Conservation (phyloP, 2,329 filamentous ascomycete genomes). For the Aphanocladium album region DNA sequence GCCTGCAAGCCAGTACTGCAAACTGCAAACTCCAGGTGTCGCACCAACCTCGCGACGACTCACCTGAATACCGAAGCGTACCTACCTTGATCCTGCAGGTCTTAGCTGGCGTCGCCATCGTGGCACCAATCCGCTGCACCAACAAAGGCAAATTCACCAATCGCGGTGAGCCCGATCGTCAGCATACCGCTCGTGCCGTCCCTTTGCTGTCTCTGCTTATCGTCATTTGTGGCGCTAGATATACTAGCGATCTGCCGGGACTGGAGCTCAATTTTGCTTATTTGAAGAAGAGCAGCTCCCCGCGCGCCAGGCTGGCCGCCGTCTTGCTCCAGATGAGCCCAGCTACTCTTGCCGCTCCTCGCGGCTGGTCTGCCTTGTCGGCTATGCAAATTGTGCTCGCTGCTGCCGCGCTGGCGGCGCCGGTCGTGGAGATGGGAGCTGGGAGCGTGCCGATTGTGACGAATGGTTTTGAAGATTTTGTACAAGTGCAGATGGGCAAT, state of each 20-base stretch:
- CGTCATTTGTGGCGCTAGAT: background rate
- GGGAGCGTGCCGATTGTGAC: slow-evolving; percentile 12
- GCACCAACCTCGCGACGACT: no score
- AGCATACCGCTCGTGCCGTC: background rate
- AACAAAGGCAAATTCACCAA: background rate
- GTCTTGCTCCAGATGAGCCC: background rate
- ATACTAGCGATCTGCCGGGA: background rate
- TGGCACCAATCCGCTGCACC: background rate
- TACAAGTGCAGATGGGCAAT: slow-evolving; percentile 26
- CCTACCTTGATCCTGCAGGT: background rate
- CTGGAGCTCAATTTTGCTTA: background rate
- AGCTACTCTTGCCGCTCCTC: background rate
- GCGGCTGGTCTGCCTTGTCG: slow-evolving; percentile 5
- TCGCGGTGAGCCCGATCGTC: background rate
- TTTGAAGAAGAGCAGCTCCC: background rate
- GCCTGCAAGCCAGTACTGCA: no score
- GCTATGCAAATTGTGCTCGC: slow-evolving; percentile 3
- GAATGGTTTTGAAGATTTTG: slow-evolving; percentile 18
- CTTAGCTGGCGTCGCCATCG: background rate
- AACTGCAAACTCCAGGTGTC: no score
- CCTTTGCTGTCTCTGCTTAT: background rate
- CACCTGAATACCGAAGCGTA: no score
- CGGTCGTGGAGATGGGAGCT: background rate
- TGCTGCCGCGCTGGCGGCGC: background rate
- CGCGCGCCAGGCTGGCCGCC: background rate